Evolutionary conservation across 768 basidiomycete species (phyloP).

Genomic region (Leccinum uliginosum): DNA sequence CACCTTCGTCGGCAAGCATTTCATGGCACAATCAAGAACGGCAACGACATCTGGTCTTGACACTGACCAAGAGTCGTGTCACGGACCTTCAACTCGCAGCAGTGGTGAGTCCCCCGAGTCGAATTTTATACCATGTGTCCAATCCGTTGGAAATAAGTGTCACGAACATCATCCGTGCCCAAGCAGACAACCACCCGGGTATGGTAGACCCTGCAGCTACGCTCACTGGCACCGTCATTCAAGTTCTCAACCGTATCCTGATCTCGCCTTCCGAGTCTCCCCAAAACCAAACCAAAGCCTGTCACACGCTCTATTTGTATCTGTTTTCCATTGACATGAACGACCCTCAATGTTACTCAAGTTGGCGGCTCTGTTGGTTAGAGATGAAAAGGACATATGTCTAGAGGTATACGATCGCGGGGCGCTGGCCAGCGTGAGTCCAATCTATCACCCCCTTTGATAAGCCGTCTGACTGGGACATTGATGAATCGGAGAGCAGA

Average conservation of each 20-base stretch:
- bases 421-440: constrained; percentile 55
- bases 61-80: constrained; percentile 53
- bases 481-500: constrained; percentile 62
- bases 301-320: constrained; percentile 68
- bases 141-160: constrained; percentile 36
- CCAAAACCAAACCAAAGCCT: constrained; percentile 56
- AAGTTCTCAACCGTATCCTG: constrained; percentile 63
- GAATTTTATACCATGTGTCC: background rate
- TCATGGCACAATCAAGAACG: too few relatives aligned
- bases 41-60: constrained; percentile 44
- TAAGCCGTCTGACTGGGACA: constrained; percentile 51
- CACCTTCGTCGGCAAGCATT: too few relatives aligned
- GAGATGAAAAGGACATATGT: constrained; percentile 66
- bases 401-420: constrained; percentile 66
- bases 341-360: background rate
- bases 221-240: constrained; percentile 63
- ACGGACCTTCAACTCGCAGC: constrained; percentile 66
- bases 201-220: constrained; percentile 43
- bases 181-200: constrained; percentile 26
- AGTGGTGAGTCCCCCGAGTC: constrained; percentile 42
- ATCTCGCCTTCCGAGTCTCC: constrained; percentile 38
- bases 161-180: constrained; percentile 58
- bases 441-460: constrained; percentile 50
- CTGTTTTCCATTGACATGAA: background rate
- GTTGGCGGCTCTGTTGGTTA: constrained; percentile 57